Base-by-base conservation (phyloP, 306 rosid species). In the Gastrolobium villosum region DNA sequence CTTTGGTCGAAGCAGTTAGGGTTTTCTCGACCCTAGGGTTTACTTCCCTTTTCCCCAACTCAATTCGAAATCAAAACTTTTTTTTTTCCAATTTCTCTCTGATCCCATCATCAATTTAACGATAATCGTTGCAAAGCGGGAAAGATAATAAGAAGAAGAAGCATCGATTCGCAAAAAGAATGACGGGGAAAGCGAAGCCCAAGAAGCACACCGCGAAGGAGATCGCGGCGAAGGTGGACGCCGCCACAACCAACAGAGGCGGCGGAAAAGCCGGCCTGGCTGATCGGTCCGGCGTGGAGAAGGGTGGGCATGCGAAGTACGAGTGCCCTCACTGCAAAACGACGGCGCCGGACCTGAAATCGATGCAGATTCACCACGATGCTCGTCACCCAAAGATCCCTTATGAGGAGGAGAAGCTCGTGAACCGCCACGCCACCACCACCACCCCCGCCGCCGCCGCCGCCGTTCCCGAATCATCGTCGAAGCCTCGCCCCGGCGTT, bases 201-300 rank as follows among this genome's bases (percentile, higher is more conserved):
- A 96, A 96, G 97, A 96, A 96, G 96, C 99, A 96, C 82, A 96
- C 99, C 8, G 98, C 99, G 4, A 96, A 96, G 88, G 99, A 96
- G 90, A 88, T 96, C 84, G 88, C 87, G 0, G 45, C 93, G 6
- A 93, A 96, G 89, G 70, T 91, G 10, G 99, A 96, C 60, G 99
- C 99, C 0, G 99, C 99, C 1, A 85, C 90, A 2, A 96, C 99
- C 4, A 96, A 93, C 76, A 87, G 99, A 72, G 99, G 99, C 15
- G 99, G 99, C 7, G 99, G 99, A 0, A 96, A 96, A 80, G 96
- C 98, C 0, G 98, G 99, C 2, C 62, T 2, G n/a, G 88, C 87
- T 0, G 99, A 96, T 28, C 90, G 99, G 3, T 15, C 87, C 1
- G 98, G 97, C 0, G 0, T 56, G 1, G 99, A 86, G 6, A 96